Conservation (phyloP, 2,329 filamentous ascomycete species). For the Aspergillus pseudoviridinutans region DNA sequence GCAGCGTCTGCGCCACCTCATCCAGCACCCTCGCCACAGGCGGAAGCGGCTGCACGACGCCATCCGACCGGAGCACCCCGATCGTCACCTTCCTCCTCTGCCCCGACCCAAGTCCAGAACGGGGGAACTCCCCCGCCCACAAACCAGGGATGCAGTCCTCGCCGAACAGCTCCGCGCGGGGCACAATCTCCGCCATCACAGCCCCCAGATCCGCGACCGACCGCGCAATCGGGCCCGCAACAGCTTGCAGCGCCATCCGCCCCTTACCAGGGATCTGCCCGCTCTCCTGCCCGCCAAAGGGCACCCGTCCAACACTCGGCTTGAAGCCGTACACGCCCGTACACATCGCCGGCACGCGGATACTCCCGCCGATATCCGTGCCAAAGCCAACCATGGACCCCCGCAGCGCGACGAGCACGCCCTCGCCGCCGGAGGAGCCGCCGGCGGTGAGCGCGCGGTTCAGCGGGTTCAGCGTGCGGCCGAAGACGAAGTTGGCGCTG, state of each 20-base stretch:
- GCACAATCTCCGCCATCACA: conserved; percentile 51
- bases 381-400: conserved; percentile 59
- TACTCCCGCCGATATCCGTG: conserved; percentile 55
- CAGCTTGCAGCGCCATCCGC: conserved; percentile 49
- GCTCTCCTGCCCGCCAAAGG: conserved; percentile 50
- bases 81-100: conserved; percentile 34
- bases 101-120: conserved; percentile 13
- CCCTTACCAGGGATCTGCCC: conserved; percentile 45
- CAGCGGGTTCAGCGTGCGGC: conserved; percentile 59
- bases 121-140: conserved; percentile 33
- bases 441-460: conserved; percentile 60
- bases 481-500: conserved; percentile 59
- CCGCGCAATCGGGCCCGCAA: conserved; percentile 41
- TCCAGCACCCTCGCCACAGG: conserved; percentile 38
- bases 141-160: conserved; percentile 42
- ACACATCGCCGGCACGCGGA: conserved; percentile 48
- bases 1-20: conserved; percentile 36
- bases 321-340: conserved; percentile 52
- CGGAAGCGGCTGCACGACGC: conserved; percentile 35
- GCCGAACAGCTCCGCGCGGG: conserved; percentile 51
- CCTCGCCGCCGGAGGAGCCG: conserved; percentile 64
- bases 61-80: conserved; percentile 41
- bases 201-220: conserved; percentile 40
- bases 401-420: conserved; percentile 54
- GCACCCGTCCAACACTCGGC: conserved; percentile 45